A percentile compares a stretch with the other conserved stretches of the same genome.
Evolutionary conservation across 179 eudicot genomes (phyloP).

Genomic region (Gypsophila paniculata): DNA sequence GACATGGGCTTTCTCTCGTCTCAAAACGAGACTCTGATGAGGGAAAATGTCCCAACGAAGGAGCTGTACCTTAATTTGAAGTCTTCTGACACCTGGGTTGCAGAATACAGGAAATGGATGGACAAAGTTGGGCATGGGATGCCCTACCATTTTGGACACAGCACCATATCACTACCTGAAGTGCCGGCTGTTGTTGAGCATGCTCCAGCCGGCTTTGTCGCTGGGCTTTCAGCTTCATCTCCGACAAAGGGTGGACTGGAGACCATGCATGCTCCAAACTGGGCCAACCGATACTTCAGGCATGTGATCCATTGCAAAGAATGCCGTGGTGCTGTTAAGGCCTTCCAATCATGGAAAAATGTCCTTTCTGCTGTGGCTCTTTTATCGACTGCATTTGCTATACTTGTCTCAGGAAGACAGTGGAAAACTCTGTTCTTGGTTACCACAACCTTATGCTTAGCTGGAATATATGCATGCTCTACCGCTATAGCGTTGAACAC

Average conservation of each 20-base stretch:
- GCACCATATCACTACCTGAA: slow-evolving; percentile 56
- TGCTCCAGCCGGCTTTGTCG: slow-evolving; percentile 86
- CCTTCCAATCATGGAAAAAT: slow-evolving; percentile 61
- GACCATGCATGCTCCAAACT: slow-evolving; percentile 66
- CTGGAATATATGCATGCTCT: slow-evolving; percentile 60
- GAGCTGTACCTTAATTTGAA: slow-evolving; percentile 62
- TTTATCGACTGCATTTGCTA: slow-evolving; percentile 56
- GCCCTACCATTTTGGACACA: slow-evolving; percentile 93
- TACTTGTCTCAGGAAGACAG: slow-evolving; percentile 63
- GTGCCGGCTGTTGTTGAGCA: slow-evolving; percentile 84
- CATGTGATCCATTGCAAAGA: slow-evolving; percentile 88
- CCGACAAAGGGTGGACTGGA: slow-evolving; percentile 89
- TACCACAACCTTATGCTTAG: slow-evolving; percentile 48
- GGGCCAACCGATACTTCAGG: slow-evolving; percentile 67
- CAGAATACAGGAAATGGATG: slow-evolving; percentile 95
- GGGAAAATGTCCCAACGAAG: slow-evolving; percentile 70
- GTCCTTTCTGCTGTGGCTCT: slow-evolving; percentile 51
- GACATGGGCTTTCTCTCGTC: slow-evolving; percentile 96
- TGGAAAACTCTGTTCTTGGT: slow-evolving; percentile 68
- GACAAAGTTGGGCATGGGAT: slow-evolving; percentile 96
- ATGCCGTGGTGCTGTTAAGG: slow-evolving; percentile 53
- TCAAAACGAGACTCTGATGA: slow-evolving; percentile 72
- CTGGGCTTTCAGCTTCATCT: slow-evolving; percentile 69
- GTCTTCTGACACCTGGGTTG: slow-evolving; percentile 91
- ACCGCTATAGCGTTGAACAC: slow-evolving; percentile 62